Base-by-base conservation (phyloP, 2,329 filamentous ascomycete species). In the Cercospora sp. region DNA sequence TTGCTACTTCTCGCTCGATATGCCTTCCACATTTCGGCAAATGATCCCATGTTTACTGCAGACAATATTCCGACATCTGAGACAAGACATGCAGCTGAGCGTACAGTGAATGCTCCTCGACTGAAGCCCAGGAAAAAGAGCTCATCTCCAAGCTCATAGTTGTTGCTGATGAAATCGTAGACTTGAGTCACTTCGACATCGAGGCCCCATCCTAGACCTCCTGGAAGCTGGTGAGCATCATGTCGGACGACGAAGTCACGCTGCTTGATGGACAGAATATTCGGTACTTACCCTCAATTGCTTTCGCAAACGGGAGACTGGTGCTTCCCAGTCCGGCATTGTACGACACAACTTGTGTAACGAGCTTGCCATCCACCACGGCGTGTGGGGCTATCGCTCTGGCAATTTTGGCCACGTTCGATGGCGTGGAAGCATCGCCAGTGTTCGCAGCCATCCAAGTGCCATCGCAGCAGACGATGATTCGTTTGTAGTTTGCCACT, bases 261-360 rank as follows among this genome's bases (percentile, higher is more conserved):
- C 10, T 13, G 10, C 31, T 13, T 33, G 10, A 2, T 33, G 10
- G 13, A 42, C 16, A 42, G 40, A 42, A 2, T 16, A 42, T 42
- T 16, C 10, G 7, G 12, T n/a, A n/a, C 16, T 12, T 18, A 42
- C 40, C 42, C 9, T 63, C 60, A 28, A 71, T 68, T 7, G 67
- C 63, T 55, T 62, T 71, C 33, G 65, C 66, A 16, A 60, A 53
- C 18, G 60, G 53, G 57, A 72, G 70, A 71, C 81, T 79, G 10
- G 81, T 82, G 3, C 78, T 82, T 6, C 82, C 82, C 5, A 84
- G 73, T 16, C 82, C 82, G 40, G 78, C 78, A 40, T 82, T 80
- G 70, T 84, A 84, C 63, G 81, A 82, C 10, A 83, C 81, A n/a
- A 84, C 79, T 68, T 84, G 82, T n/a, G 79, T 79, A 5, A 83